Percentiles rank a stretch among this genome's conserved stretches.
Conservation (phyloP, 2,329 filamentous ascomycete genomes). For the Talaromyces rugulosus region DNA sequence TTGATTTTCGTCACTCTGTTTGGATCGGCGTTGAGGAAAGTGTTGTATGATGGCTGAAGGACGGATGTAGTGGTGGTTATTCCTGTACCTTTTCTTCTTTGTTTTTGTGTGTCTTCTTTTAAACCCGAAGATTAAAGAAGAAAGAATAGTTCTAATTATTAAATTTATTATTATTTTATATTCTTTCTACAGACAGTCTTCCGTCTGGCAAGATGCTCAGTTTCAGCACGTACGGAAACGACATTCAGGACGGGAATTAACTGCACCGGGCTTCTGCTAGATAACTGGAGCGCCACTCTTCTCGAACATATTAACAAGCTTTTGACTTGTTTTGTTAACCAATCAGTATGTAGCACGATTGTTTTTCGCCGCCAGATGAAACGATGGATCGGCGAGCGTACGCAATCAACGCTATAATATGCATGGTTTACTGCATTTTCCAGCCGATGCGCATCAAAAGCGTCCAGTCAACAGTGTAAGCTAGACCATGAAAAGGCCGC, state of each 20-base stretch:
- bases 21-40: slow-evolving; percentile 7
- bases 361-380: not conserved
- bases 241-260: not conserved
- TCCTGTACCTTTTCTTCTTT: not conserved
- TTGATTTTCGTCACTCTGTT: not conserved
- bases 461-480: not conserved
- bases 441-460: not conserved
- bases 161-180: not conserved
- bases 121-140: not conserved
- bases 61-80: not conserved
- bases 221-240: too few species aligned
- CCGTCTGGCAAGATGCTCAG: too few species aligned
- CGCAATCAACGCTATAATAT: not conserved
- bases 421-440: not conserved
- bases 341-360: not conserved
- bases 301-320: not conserved
- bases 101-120: not conserved
- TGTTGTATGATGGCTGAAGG: not conserved
- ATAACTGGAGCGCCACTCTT: not conserved
- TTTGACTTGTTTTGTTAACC: not conserved
- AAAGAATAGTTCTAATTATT: not conserved
- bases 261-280: not conserved
- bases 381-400: not conserved
- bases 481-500: not conserved
- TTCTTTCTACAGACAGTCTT: not conserved